Base-by-base conservation (phyloP, 441 rosid species). In the Lepidium campestre region DNA sequence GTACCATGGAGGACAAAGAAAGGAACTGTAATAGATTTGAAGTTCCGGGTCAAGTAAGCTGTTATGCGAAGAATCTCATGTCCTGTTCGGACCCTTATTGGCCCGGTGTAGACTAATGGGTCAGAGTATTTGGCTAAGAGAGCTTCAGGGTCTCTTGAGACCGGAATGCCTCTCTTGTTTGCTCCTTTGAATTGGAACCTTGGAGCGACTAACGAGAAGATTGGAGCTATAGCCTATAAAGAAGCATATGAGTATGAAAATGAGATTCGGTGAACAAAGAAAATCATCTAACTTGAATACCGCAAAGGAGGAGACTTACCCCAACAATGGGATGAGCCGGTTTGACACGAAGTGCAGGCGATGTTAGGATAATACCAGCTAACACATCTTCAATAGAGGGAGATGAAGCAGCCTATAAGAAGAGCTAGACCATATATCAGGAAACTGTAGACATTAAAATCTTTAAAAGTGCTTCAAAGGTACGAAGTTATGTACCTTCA, bases 91-190 rank as follows among this genome's bases (percentile, higher is more conserved):
- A 87, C 98, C 59, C 98, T 82, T 58, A 93, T 88, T 29, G 98
- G 97, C 54, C 97, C 98, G 3, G 97, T 93, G 72, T 93, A 93
- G 67, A 93, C 98, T 81, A 93, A 75, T 7, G 98, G 98, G 75
- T 93, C 98, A 18, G 89, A 81, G 69, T 93, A 93, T 70, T 93
- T 93, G 58, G 96, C 95, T 63, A 77, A 42, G 48, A 89, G 79
- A 18, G 97, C 98, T 29, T 77, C 95, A 39, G 98, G 98, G 74
- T 93, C 97, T 77, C 97, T 83, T 5, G 98, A 78, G 44, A 93
- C 98, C n/a, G 98, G 98, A 73, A 93, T 86, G 37, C 98, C 98
- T 74, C 91, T 82, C 79, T 87, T 93, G 93, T 93, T 93, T 35
- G 98, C 98, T 74, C 98, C 98, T 78, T 90, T 93, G 70, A 93